These are phyloP conservation scores for Aspergillus asperescens DNA, from an alignment of 495 filamentous ascomycete species.

Conservation along the genomic window DNA sequence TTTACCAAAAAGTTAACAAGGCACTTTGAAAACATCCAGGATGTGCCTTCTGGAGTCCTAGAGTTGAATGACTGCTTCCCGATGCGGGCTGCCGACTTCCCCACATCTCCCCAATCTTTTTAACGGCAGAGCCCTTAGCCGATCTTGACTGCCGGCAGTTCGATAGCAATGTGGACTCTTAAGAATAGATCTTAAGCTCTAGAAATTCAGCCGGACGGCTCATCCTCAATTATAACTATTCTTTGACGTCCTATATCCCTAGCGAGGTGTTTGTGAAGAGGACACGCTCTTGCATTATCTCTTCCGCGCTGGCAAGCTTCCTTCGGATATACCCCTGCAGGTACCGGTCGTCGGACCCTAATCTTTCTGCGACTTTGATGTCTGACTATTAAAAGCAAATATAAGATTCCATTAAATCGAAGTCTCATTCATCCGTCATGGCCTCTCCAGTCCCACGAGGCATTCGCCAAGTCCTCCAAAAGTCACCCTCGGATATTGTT, in stretches of 20 bases:
- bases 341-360: not conserved
- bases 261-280: not conserved
- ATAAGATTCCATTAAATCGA: not conserved
- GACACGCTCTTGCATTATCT: not conserved
- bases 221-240: constrained; percentile 12
- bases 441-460: constrained; percentile 57
- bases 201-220: constrained; percentile 30
- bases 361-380: not conserved
- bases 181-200: constrained; percentile 26
- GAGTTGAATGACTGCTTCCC: not conserved
- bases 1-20: not conserved
- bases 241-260: not conserved
- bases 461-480: constrained; percentile 71
- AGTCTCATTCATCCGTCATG: constrained; percentile 29
- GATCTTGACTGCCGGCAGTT: constrained; percentile 40
- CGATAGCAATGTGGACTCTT: constrained; percentile 17
- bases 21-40: not conserved
- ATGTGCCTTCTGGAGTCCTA: not conserved
- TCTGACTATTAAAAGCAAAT: not conserved
- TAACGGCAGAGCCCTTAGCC: constrained; percentile 41
- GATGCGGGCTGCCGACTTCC: constrained; percentile 8
- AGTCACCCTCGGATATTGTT: constrained; percentile 75
- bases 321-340: not conserved
- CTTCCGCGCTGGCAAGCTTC: constrained; percentile 4
- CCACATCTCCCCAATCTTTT: constrained; percentile 19